Percentiles rank a stretch among this genome's conserved stretches.
Evolutionary conservation across 495 filamentous ascomycete genomes (phyloP).

Genomic region (Penicillium soppii): DNA sequence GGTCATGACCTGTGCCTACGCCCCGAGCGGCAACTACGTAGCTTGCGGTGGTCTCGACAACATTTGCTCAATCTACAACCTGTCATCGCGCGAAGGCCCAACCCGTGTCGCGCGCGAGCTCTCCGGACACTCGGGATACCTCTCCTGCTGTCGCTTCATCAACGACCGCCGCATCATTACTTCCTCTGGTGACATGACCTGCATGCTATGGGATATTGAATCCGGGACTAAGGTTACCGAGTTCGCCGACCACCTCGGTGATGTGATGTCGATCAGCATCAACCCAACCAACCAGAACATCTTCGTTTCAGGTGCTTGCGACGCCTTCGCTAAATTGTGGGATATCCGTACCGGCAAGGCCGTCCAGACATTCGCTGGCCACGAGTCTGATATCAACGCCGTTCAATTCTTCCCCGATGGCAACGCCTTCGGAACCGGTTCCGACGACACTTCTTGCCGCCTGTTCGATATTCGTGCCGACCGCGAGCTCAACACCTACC

Average conservation of each 20-base stretch:
- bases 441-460: constrained; percentile 95
- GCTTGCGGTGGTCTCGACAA: constrained; percentile 98
- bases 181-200: constrained; percentile 99
- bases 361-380: constrained; percentile 96
- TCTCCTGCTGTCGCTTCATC: constrained; percentile 98
- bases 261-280: constrained; percentile 99
- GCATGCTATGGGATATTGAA: constrained; percentile 99
- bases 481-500: constrained; percentile 92
- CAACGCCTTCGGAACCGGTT: constrained; percentile 97
- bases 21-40: constrained; percentile 96
- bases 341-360: constrained; percentile 98
- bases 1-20: constrained; percentile 99
- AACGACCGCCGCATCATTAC: constrained; percentile 97
- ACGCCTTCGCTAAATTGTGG: constrained; percentile 98
- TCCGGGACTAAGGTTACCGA: constrained; percentile 96
- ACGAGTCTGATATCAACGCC: constrained; percentile 99
- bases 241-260: constrained; percentile 96
- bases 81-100: constrained; percentile 91
- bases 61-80: constrained; percentile 99
- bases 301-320: constrained; percentile 97
- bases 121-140: constrained; percentile 94
- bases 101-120: constrained; percentile 95
- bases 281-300: constrained; percentile 97
- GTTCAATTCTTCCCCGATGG: constrained; percentile 99
- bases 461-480: constrained; percentile 98